Evolutionary conservation across 176 grass and related monocot genomes (phyloP).

Genomic region (Zoysia japonica): DNA sequence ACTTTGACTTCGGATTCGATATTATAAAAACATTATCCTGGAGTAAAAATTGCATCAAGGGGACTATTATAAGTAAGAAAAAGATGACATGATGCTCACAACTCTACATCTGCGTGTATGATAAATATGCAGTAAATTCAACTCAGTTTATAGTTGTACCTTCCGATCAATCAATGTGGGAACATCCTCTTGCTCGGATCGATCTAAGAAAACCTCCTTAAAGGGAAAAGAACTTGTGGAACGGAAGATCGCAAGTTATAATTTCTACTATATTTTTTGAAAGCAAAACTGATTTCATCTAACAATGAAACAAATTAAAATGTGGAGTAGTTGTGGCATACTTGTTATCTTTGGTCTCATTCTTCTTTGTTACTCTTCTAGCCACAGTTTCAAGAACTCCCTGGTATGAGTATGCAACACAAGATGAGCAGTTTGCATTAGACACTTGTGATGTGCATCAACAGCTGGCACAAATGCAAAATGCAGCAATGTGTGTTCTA

Average conservation of each 20-base stretch:
- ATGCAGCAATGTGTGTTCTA: not conserved
- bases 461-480: not conserved
- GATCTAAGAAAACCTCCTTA: conserved; percentile 96
- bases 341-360: conserved; percentile 98
- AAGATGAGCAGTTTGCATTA: conserved; percentile 20
- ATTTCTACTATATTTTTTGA: conserved; percentile 25
- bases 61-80: conserved; percentile 17
- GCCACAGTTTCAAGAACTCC: conserved; percentile 96
- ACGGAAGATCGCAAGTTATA: conserved; percentile 30
- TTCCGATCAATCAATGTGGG: conserved; percentile 95
- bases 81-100: not conserved
- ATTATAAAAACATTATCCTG: conserved; percentile 99
- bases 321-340: conserved; percentile 45
- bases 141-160: conserved; percentile 42
- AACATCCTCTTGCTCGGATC: conserved; percentile 91
- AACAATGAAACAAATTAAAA: conserved; percentile 25
- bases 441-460: not conserved
- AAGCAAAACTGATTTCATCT: conserved; percentile 31
- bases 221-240: conserved; percentile 80
- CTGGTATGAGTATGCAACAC: conserved; percentile 47
- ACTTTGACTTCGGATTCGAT: conserved; percentile 99
- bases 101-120: conserved; percentile 11
- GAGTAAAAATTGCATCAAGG: conserved; percentile 26
- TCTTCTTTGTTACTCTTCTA: conserved; percentile 93
- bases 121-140: conserved; percentile 19